These are phyloP conservation scores for Colletotrichum liriopes DNA, from an alignment of 2,329 filamentous ascomycete genomes.

Conservation along the genomic window DNA sequence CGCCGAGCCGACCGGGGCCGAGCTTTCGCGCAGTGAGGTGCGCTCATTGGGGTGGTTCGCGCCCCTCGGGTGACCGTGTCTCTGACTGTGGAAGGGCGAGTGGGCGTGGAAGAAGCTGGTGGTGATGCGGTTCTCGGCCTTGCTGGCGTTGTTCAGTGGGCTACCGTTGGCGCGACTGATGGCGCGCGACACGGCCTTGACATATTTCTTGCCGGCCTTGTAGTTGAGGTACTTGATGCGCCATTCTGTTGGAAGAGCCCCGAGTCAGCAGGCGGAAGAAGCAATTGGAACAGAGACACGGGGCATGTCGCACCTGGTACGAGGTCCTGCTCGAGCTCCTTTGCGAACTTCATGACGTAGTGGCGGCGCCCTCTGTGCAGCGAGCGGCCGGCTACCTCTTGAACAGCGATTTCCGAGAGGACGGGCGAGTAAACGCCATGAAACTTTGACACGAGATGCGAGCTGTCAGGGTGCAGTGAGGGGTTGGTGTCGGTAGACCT, in stretches of 20 bases:
- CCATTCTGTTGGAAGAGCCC: conserved; percentile 75
- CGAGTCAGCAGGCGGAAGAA: conserved; percentile 5
- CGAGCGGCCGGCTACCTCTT: conserved; percentile 16
- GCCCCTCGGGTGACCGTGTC: not conserved
- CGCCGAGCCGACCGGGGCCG: conserved; percentile 47
- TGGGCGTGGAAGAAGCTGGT: conserved; percentile 17
- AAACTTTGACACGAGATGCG: conserved; percentile 3
- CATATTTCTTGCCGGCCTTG: conserved; percentile 94
- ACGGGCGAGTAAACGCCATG: conserved; percentile 28
- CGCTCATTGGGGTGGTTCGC: conserved; percentile 45
- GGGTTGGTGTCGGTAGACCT: not conserved
- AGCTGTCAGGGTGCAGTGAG: not conserved
- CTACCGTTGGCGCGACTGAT: conserved; percentile 68
- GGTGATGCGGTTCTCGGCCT: conserved; percentile 22
- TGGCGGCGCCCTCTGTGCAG: conserved; percentile 18
- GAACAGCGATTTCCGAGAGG: not conserved
- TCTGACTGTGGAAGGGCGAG: conserved; percentile 30
- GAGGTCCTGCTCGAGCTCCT: conserved; percentile 88
- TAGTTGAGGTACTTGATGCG: conserved; percentile 94
- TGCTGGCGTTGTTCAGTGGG: conserved; percentile 20
- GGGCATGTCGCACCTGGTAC: conserved; percentile 76
- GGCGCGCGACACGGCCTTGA: conserved; percentile 86
- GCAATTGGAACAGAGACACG: conserved; percentile 16
- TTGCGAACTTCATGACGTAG: conserved; percentile 75
- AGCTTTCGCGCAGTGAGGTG: conserved; percentile 46